Percentiles rank a stretch among this genome's conserved stretches.
Evolutionary conservation across 345 rosid species (phyloP).

Genomic region (Boechera stricta): DNA sequence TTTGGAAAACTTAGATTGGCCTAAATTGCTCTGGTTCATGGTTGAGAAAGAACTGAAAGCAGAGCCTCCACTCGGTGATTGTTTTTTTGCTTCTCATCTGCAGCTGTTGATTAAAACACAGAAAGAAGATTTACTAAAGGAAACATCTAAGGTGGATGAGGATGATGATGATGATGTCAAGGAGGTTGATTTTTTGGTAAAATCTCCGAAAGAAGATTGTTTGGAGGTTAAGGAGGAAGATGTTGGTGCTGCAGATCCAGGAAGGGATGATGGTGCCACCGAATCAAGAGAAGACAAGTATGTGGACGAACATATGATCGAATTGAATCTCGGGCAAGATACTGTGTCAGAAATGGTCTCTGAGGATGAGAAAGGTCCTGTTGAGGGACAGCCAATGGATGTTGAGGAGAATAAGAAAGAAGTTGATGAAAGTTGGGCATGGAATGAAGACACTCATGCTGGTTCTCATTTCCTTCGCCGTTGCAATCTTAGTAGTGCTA

Average conservation of each 20-base stretch:
- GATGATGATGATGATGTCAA: conserved; percentile 47
- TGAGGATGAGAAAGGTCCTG: conserved; percentile 32
- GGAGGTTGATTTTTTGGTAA: conserved; percentile 50
- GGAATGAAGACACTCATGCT: conserved; percentile 48
- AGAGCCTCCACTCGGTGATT: conserved; percentile 53
- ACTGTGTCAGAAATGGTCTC: conserved; percentile 43
- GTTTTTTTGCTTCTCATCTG: conserved; percentile 89
- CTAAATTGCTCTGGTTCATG: conserved; percentile 82
- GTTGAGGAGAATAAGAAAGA: conserved; percentile 55
- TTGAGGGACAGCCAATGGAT: conserved; percentile 46
- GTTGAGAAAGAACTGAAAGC: conserved; percentile 76
- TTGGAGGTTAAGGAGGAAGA: conserved; percentile 59
- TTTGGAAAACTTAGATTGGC: conserved; percentile 81
- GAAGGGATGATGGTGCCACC: conserved; percentile 46
- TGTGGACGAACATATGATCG: conserved; percentile 65
- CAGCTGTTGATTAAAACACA: conserved; percentile 65
- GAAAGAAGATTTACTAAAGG: conserved; percentile 39
- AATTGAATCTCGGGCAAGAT: conserved; percentile 68
- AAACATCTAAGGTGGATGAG: not conserved
- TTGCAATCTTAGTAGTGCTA: conserved; percentile 47
- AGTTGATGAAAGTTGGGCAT: conserved; percentile 51
- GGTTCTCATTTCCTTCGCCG: conserved; percentile 54
- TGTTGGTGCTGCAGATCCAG: conserved; percentile 47
- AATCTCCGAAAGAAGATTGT: conserved; percentile 40
- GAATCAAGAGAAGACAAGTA: conserved; percentile 45